These are phyloP conservation scores for Rubia balearica DNA, from an alignment of 305 asterid species.

Conservation along the genomic window DNA sequence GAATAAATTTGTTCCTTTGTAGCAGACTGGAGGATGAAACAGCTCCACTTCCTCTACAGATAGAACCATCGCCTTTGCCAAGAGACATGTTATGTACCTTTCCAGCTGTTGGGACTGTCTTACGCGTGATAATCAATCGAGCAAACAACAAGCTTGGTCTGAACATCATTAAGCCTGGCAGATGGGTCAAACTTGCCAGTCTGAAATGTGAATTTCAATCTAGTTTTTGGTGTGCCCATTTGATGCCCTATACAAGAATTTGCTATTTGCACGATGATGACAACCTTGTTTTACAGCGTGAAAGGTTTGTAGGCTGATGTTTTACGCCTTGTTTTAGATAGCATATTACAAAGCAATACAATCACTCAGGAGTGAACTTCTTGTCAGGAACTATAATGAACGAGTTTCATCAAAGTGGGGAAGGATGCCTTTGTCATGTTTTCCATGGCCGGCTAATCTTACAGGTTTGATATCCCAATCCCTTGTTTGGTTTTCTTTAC, in stretches of 20 bases:
- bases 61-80: constrained; percentile 45
- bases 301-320: constrained; percentile 42
- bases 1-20: constrained; percentile 10
- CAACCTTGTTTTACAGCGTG: constrained; percentile 33
- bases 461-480: constrained; percentile 40
- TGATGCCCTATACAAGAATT: constrained; percentile 60
- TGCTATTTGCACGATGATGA: constrained; percentile 57
- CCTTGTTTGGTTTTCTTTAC: constrained; percentile 18
- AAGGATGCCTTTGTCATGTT: constrained; percentile 55
- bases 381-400: constrained; percentile 41
- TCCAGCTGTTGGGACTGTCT: constrained; percentile 66
- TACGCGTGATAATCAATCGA: constrained; percentile 49
- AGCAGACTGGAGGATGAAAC: constrained; percentile 65
- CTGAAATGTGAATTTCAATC: constrained; percentile 45
- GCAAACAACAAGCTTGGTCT: constrained; percentile 42
- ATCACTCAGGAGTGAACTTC: background rate
- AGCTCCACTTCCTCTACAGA: constrained; percentile 56
- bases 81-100: constrained; percentile 60
- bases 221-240: constrained; percentile 52
- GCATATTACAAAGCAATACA: background rate
- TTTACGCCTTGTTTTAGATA: background rate
- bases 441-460: constrained; percentile 55
- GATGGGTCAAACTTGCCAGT: constrained; percentile 56
- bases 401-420: constrained; percentile 45
- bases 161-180: constrained; percentile 39